Evolutionary conservation across 148 eudicot genomes (phyloP).

Genomic region (Simmondsia chinensis): DNA sequence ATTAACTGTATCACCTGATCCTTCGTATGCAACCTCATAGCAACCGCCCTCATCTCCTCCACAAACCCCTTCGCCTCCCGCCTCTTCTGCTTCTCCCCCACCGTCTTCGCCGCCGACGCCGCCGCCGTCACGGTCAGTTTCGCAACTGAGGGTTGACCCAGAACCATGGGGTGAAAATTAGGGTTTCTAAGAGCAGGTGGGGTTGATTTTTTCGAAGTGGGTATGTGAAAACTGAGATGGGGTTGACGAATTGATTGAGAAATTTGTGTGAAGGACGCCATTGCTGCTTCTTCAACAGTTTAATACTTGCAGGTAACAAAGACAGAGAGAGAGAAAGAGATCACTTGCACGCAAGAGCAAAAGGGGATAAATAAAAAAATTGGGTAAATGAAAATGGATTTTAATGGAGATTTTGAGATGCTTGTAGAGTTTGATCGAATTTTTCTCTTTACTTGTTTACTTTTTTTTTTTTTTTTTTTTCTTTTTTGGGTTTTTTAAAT

Average conservation of each 20-base stretch:
- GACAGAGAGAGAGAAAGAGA: not conserved
- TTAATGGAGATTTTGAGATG: too few relatives aligned
- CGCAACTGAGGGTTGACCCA: constrained; percentile 8
- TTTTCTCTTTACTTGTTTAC: too few relatives aligned
- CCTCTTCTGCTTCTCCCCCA: constrained; percentile 33
- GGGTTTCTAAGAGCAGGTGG: constrained; percentile 13
- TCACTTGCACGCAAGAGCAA: constrained; percentile 22
- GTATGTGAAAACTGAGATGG: constrained; percentile 11
- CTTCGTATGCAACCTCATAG: constrained; percentile 79
- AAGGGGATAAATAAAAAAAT: not conserved
- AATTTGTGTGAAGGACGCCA: constrained; percentile 42
- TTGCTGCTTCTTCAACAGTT: constrained; percentile 7
- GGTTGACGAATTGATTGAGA: constrained; percentile 28
- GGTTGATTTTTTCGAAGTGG: constrained; percentile 11
- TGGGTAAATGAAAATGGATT: too few relatives aligned
- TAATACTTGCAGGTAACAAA: not conserved
- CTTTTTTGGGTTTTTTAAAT: too few relatives aligned
- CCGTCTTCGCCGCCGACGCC: constrained; percentile 21
- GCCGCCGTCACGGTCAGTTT: constrained; percentile 19
- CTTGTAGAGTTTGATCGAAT: too few relatives aligned
- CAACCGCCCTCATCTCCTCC: constrained; percentile 97
- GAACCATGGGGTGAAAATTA: constrained; percentile 13
- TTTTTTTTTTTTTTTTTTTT: too few relatives aligned
- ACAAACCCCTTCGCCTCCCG: constrained; percentile 77
- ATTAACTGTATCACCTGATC: too few relatives aligned